Conservation (phyloP, 176 grass and related monocot species). For the Ensete ventricosum region DNA sequence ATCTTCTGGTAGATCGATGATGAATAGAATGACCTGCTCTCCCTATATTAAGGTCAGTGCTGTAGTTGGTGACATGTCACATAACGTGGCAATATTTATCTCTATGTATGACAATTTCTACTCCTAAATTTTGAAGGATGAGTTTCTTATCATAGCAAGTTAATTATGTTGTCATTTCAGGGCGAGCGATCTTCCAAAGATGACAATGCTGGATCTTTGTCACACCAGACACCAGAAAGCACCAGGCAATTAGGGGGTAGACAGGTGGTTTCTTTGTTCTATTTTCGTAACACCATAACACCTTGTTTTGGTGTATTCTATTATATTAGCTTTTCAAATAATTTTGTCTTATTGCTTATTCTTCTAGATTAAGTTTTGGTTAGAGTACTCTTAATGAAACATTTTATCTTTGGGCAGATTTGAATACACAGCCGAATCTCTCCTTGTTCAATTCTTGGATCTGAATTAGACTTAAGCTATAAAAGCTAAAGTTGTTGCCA, state of each 20-base stretch:
- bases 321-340: neutral
- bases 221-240: constrained; percentile 14
- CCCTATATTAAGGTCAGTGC: constrained; percentile 44
- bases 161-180: constrained; percentile 21
- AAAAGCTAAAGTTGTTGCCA: too few relatives aligned
- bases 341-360: neutral
- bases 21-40: constrained; percentile 50
- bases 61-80: neutral
- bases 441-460: too few relatives aligned
- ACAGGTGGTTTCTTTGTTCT: constrained; percentile 32
- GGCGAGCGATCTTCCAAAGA: constrained; percentile 30
- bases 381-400: neutral
- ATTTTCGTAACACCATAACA: neutral
- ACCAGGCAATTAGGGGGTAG: constrained; percentile 28
- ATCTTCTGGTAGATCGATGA: constrained; percentile 41
- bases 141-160: constrained; percentile 8
- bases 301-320: too few relatives aligned
- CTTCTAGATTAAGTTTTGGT: neutral
- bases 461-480: too few relatives aligned
- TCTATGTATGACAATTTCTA: neutral
- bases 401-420: too few relatives aligned
- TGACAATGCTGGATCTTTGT: constrained; percentile 23
- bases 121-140: neutral
- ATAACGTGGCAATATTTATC: neutral
- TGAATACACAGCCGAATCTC: too few relatives aligned